phyloP scores from a whole-genome alignment of 495 filamentous ascomycete genomes.

The Trichoderma erinaceum region DNA sequence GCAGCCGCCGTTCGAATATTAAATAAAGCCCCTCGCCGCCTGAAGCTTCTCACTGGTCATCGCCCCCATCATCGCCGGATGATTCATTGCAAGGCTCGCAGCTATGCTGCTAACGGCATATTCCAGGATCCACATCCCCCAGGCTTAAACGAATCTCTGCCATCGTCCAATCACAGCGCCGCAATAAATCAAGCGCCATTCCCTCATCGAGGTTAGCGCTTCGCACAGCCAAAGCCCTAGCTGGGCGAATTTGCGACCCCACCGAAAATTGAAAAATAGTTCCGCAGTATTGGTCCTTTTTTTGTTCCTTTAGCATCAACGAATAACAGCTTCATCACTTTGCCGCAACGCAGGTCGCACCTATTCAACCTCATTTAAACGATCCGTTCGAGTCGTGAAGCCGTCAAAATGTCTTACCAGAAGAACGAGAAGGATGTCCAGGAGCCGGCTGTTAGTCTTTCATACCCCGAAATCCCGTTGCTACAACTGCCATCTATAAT shows the following conservation, averaged over 20 bases:
- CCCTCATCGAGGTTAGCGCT: conserved; percentile 15
- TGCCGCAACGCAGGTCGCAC: conserved; percentile 53
- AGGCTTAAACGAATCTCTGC: not conserved
- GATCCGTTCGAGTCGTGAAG: conserved; percentile 63
- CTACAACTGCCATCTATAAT: not conserved
- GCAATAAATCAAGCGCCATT: conserved; percentile 15
- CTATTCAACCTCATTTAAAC: not conserved
- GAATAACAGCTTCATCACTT: conserved; percentile 65
- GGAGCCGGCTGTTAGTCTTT: conserved; percentile 30
- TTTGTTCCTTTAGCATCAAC: conserved; percentile 22
- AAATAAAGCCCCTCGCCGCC: not conserved
- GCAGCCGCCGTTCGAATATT: not conserved
- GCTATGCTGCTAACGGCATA: conserved; percentile 18
- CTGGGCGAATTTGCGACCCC: conserved; percentile 18
- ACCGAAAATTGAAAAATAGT: conserved; percentile 18
- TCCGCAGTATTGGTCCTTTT: not conserved
- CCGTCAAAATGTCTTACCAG: conserved; percentile 81
- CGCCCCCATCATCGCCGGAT: conserved; percentile 27
- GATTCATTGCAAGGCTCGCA: conserved; percentile 28
- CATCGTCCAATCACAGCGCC: conserved; percentile 17
- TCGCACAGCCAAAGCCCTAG: conserved; percentile 18
- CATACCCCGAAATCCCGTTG: not conserved
- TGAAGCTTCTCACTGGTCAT: not conserved
- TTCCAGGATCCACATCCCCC: not conserved
- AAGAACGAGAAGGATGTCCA: conserved; percentile 83